Base-by-base conservation (phyloP, 768 basidiomycete species). In the Leucosporidium creatinivorum region DNA sequence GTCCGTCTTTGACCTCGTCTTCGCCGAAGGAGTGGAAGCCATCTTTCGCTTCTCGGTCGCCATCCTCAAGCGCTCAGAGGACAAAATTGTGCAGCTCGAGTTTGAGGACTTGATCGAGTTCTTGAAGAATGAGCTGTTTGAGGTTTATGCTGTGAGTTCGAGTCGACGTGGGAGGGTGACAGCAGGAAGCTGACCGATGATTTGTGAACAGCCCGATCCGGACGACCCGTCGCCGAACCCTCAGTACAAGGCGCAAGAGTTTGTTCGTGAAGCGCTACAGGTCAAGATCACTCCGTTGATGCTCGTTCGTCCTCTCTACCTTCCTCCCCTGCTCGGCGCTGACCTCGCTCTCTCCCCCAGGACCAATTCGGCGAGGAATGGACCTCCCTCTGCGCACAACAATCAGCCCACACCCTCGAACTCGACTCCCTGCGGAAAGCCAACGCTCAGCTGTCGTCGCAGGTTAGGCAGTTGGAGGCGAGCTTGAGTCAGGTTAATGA, bases 21-120 rank as follows among this genome's bases (percentile, higher is more conserved):
- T 98, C 62, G 96, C 96, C 9, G 97, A 89, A 74, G 96, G 96
- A 15, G 90, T 98, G 62, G 96, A 98, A 78, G 91, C 94, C 2
- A 89, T 98, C 36, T 98, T 99, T 79, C 87, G 93, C 7, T 98
- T 98, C 81, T 89, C 91, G 68, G 82, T 97, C 36, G 86, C 85
- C 30, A 81, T 99, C 7, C 80, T 99, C 62, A 85, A 87, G 76
- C 89, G 89, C 78, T 94, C 93, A 74, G 94, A 99, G 78, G 85
- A 88, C 52, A 79, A 80, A 28, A 79, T 98, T 15, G 79, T 97
- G 21, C 76, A 82, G 6, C 81, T 97, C 72, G 93, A 92, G 74
- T 97, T 98, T 73, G 96, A 98, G 76, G 86, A 92, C 68, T 87
- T 97, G 28, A 79, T 98, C 50, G 80, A 84, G 0, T 98, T 89